Percentiles rank a stretch among this genome's conserved stretches.
phyloP scores from a whole-genome alignment of 208 protist species.

The Leishmania guyanensis region DNA sequence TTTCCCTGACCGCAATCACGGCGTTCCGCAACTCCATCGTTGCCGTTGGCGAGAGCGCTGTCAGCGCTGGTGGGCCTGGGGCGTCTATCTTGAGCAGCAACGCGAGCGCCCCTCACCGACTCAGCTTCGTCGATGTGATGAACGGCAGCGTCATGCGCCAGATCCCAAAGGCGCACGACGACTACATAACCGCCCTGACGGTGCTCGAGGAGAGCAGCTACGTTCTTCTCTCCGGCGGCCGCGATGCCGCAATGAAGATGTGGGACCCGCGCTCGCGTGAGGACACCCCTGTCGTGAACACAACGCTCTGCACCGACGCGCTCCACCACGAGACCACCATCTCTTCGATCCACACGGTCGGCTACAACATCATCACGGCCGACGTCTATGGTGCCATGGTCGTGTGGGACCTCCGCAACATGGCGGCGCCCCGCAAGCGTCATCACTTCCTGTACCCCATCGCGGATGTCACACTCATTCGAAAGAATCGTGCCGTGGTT shows the following conservation, averaged over 20 bases:
- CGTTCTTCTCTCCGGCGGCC: slow-evolving; percentile 66
- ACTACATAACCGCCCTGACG: slow-evolving; percentile 75
- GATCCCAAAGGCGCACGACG: slow-evolving; percentile 56
- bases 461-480: slow-evolving; percentile 39
- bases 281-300: slow-evolving; percentile 27
- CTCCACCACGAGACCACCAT: slow-evolving; percentile 63
- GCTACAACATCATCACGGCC: slow-evolving; percentile 61
- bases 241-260: slow-evolving; percentile 69
- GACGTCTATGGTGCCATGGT: slow-evolving; percentile 67
- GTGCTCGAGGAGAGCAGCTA: slow-evolving; percentile 59
- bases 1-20: slow-evolving; percentile 63
- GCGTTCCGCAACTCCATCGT: slow-evolving; percentile 64
- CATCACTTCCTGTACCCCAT: slow-evolving; percentile 50
- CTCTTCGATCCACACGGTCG: slow-evolving; percentile 47
- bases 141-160: slow-evolving; percentile 48
- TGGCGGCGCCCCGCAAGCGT: slow-evolving; percentile 41
- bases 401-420: slow-evolving; percentile 74
- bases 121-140: slow-evolving; percentile 32
- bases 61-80: not conserved
- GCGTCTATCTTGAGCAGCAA: not conserved
- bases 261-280: slow-evolving; percentile 70
- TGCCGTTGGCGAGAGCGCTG: slow-evolving; percentile 54
- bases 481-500: slow-evolving; percentile 27
- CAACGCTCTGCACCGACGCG: slow-evolving; percentile 29
- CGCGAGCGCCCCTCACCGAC: slow-evolving; percentile 14